Evolutionary conservation across 2,329 filamentous ascomycete genomes (phyloP).

Genomic region (Bipolaris cookei): DNA sequence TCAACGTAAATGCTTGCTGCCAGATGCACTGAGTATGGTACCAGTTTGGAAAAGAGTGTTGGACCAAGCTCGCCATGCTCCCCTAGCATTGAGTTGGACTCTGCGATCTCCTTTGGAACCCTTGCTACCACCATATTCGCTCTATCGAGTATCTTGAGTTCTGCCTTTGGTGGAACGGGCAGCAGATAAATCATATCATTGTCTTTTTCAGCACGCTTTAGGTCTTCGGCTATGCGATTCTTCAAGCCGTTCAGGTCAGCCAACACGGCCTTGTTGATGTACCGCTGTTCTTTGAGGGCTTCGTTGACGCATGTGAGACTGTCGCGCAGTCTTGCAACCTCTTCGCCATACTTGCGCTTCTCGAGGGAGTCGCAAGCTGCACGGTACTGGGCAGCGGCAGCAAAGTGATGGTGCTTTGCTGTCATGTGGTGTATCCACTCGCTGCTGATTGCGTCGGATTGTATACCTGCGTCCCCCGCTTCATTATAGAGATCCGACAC

Average conservation of each 20-base stretch:
- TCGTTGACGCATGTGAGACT: constrained; percentile 83
- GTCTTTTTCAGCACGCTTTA: constrained; percentile 93
- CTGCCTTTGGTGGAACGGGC: constrained; percentile 83
- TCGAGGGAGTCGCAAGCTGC: constrained; percentile 90
- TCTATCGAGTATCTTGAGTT: constrained; percentile 82
- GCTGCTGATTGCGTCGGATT: constrained; percentile 86
- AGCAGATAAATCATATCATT: constrained; percentile 95
- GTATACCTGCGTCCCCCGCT: constrained; percentile 83
- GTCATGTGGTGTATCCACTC: constrained; percentile 98
- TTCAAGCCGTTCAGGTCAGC: constrained; percentile 85
- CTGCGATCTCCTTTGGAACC: constrained; percentile 79
- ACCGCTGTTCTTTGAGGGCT: constrained; percentile 81
- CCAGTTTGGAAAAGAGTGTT: constrained; percentile 86
- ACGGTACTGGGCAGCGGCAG: constrained; percentile 90
- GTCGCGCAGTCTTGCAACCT: constrained; percentile 84
- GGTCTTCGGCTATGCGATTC: constrained; percentile 79
- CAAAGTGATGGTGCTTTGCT: constrained; percentile 96
- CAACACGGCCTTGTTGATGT: constrained; percentile 80
- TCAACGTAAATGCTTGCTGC: constrained; percentile 96
- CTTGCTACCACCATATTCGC: constrained; percentile 86
- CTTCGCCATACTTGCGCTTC: constrained; percentile 93
- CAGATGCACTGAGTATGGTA: constrained; percentile 94
- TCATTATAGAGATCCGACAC: constrained; percentile 90
- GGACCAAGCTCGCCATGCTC: constrained; percentile 81
- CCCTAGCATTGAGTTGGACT: constrained; percentile 80